Evolutionary conservation across 805 yeast species (phyloP), one percentile per base, ranked within the genome.

Genomic region (Candida oleophila): DNA sequence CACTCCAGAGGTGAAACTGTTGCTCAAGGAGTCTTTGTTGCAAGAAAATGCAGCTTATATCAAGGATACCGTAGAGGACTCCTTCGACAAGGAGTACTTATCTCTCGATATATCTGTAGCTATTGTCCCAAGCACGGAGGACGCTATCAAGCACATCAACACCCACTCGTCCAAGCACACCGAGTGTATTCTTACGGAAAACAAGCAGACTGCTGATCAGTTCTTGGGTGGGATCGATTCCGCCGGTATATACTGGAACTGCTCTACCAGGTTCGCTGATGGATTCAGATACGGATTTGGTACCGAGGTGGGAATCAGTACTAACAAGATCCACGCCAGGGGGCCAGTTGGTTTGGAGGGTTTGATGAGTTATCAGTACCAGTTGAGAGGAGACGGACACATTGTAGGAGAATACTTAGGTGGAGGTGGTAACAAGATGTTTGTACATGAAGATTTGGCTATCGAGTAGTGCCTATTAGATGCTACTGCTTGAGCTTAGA

Each of bases 271-370:
- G 61, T 94, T 94, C 70, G 98, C 99, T 4, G 99, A 94, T 66
- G 99, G 99, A 2, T 94, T 89, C 77, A 80, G 99, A 64, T 94
- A 92, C 61, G 99, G 99, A 0, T 94, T 95, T 63, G 99, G 99
- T 44, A 86, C 99, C 4, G 99, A 94, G 66, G 99, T 94, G 15
- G 99, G 99, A 32, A 92, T 94, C 49, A 86, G 96, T 42, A 94
- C 99, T 39, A 91, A 92, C 62, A 94, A 94, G 66, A 89, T 94
- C 51, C 99, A 94, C 64, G 96, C 99, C 8, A 80, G 99, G 59
- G 99, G 99, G 2, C 99, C 99, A 14, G 98, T 94, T 30, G 99
- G 99, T 2, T 76, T 94, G 28, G 99, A 94, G 62, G 99, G 99
- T 1, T 76, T 94, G 54, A 96, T 92, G 63, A 88, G 95, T 56